Base-by-base conservation (phyloP, 2,329 filamentous ascomycete species). In the Zasmidium citrigriseum region DNA sequence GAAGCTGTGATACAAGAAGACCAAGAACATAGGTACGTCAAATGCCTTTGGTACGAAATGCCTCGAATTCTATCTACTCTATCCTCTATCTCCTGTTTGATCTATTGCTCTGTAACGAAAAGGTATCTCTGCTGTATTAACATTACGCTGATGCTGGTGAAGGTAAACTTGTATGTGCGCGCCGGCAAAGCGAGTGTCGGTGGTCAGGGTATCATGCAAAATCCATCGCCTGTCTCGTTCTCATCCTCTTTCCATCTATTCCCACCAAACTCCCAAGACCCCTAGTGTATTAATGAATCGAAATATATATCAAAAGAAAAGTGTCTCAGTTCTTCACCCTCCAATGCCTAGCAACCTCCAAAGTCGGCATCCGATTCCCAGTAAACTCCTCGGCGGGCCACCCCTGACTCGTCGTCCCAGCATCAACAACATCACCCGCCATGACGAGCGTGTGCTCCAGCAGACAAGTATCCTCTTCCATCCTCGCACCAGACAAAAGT, bases 381-480 rank as follows among this genome's bases (percentile, higher is more conserved):
- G 63, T 67, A 59, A 77, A 80, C 54, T 73, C 70, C 53, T 78
- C 77, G 1, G 77, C 80, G 1, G 83, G 82, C 82, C 82, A 85
- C 0, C 83, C 83, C 67, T 85, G 83, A 72, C 82, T 79, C 1
- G 80, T 81, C 55, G 68, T 71, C 0, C 76, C 77, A 54, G 77
- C 76, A 50, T 81, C 81, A 0, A 84, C 82, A 44, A 82, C 73
- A 67, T 86, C 82, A 3, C 83, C 83, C 1, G 79, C 78, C 77
- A 86, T 81, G 45, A 86, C 75, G 3, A 85, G 74, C 0, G 83
- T 85, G 62, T 86, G 83, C 71, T 86, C 83, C 34, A 86, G 67
- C 34, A 86, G 69, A 62, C 81, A 82, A 20, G 78, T 77, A 64
- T 83, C 82, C 2, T 76, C 71, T 55, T 77, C 78, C 82, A 85